Evolutionary conservation across 257 asterid genomes (phyloP), one percentile per base, ranked within the genome.

Genomic region (Penstemon newberryi): DNA sequence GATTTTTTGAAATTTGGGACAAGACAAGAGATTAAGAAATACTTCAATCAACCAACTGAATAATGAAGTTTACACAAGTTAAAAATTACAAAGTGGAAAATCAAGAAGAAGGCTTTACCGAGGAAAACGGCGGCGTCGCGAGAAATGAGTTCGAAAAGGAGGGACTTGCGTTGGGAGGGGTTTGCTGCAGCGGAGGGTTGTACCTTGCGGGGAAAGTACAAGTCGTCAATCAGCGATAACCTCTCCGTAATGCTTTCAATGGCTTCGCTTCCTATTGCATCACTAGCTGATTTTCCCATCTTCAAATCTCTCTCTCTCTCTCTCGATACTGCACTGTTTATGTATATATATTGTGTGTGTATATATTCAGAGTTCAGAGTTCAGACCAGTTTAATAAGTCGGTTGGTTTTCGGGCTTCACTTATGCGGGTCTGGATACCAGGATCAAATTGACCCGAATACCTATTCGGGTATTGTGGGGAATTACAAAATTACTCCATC

Each of bases 151-250:
- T 84, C 81, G 54, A 82, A 81, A 63, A 90, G 96, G 69, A 93
- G 82, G 70, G 89, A 74, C 71, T 85, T 86, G 78, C 98, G 95
- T 43, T 60, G 78, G 56, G 86, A 79, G 50, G 96, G 75, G 44
- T 83, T 75, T 70, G 89, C 77, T 49, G 89, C 80, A 46, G 85
- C 81, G 15, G 94, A 81, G 58, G 92, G 75, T 79, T 81, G 95
- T 62, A 81, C 81, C 47, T 90, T 89, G 70, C 95, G 97, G 12
- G 97, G 98, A 65, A 85, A 93, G 87, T 93, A 93, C 73, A 93
- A 78, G 81, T 88, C 92, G 33, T 90, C 97, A 18, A 86, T 66
- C 56, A 72, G 76, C 15, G 96, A 93, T 40, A 93, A 77, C 66
- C 96, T 83, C 50, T 74, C 84, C 18, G 92, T 75, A 36, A 93